Percentiles rank a stretch among this genome's conserved stretches.
phyloP scores from a whole-genome alignment of 1,284 basidiomycete species.

The Ustilago crameri region DNA sequence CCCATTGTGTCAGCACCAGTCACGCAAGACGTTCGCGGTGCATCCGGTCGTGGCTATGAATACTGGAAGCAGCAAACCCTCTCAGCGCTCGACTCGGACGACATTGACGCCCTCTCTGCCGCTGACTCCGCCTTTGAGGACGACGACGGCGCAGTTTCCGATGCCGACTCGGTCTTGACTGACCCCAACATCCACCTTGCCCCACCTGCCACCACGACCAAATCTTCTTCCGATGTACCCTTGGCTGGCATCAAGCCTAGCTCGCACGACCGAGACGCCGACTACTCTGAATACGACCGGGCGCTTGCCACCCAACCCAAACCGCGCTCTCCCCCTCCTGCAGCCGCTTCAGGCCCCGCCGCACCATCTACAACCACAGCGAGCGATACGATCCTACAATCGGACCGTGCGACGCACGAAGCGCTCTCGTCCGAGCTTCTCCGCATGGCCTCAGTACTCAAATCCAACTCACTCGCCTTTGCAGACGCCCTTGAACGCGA shows the following conservation, averaged over 20 bases:
- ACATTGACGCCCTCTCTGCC: conserved; percentile 1
- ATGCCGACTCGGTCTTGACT: conserved; percentile 35
- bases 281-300: conserved; percentile 28
- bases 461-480: conserved; percentile 62
- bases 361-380: conserved; percentile 2
- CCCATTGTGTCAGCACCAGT: background rate
- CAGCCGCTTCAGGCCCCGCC: background rate
- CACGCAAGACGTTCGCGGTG: background rate
- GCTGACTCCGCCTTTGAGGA: conserved; percentile 1
- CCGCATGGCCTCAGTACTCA: conserved; percentile 64
- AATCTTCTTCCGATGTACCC: conserved; percentile 1
- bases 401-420: conserved; percentile 59
- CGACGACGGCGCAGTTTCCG: conserved; percentile 10
- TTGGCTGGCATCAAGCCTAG: conserved; percentile 12
- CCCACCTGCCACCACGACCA: background rate
- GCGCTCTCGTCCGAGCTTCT: conserved; percentile 64
- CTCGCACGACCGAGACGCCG: conserved; percentile 7
- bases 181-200: conserved; percentile 32
- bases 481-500: conserved; percentile 65
- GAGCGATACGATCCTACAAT: conserved; percentile 46
- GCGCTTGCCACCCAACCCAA: background rate
- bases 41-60: conserved; percentile 5
- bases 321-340: background rate
- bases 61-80: conserved; percentile 29
- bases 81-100: conserved; percentile 11